Percentiles rank a stretch among this genome's conserved stretches.
Evolutionary conservation across 208 protist species (phyloP).

Genomic region (Endotrypanum monterogeii): DNA sequence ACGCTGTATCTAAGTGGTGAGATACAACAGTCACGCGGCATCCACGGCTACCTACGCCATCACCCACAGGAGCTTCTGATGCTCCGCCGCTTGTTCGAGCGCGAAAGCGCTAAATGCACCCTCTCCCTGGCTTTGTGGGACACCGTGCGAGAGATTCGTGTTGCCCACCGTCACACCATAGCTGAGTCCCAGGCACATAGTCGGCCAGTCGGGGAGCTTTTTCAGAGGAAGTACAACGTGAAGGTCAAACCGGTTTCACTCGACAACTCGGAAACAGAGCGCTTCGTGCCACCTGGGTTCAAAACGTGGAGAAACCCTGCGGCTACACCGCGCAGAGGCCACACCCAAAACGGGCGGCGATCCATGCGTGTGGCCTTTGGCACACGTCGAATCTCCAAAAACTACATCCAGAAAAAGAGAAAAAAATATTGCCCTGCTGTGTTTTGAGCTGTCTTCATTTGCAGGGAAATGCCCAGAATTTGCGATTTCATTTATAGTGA

Average conservation of each 20-base stretch:
- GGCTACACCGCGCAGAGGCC: constrained; percentile 43
- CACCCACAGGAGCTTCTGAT: constrained; percentile 54
- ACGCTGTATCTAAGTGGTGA: constrained; percentile 18
- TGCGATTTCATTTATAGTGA: too few species aligned
- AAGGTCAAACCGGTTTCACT: constrained; percentile 54
- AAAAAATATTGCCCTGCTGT: constrained; percentile 41
- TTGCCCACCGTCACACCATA: constrained; percentile 48
- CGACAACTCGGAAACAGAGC: constrained; percentile 54
- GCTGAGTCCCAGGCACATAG: constrained; percentile 9
- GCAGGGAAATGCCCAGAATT: background rate
- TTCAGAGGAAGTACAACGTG: constrained; percentile 51
- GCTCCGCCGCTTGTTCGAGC: constrained; percentile 74
- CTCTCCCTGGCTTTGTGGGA: constrained; percentile 73
- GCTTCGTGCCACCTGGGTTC: constrained; percentile 74
- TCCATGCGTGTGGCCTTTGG: constrained; percentile 62
- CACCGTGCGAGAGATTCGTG: constrained; percentile 51
- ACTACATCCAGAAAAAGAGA: constrained; percentile 76
- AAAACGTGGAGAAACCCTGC: constrained; percentile 66
- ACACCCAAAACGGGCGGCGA: constrained; percentile 16
- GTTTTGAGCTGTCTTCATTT: constrained; percentile 8
- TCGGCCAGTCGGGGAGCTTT: constrained; percentile 38
- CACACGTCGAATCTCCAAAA: constrained; percentile 67
- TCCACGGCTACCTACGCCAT: constrained; percentile 21
- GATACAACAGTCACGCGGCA: constrained; percentile 12
- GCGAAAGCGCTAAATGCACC: constrained; percentile 27